Conservation (phyloP, 2,329 filamentous ascomycete species). For the Macrophomina tecta region DNA sequence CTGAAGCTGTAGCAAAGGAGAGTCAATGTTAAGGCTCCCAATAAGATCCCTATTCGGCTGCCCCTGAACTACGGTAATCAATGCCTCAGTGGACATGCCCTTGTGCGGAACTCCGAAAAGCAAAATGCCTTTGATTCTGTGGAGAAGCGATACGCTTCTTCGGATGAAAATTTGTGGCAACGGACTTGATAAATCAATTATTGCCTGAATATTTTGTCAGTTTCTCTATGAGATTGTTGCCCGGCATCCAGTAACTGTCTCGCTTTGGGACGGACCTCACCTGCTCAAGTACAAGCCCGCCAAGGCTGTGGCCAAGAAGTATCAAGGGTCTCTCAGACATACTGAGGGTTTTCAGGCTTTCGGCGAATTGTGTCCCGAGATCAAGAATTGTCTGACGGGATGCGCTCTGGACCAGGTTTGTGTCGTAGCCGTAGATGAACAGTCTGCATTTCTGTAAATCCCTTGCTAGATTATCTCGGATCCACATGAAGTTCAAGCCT, state of each 20-base stretch:
- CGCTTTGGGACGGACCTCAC: neutral
- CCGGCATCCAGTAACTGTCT: neutral
- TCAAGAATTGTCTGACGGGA: neutral
- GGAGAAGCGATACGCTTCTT: neutral
- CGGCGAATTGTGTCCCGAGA: neutral
- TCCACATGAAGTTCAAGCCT: neutral
- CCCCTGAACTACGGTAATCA: neutral
- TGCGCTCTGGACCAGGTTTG: neutral
- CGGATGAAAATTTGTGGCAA: neutral
- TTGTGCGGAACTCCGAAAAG: slow-evolving; percentile 3
- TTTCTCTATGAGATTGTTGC: too few species aligned
- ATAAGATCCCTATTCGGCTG: slow-evolving; percentile 1
- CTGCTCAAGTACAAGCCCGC: slow-evolving; percentile 5
- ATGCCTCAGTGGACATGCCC: neutral
- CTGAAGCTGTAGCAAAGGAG: neutral
- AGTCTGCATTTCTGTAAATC: neutral
- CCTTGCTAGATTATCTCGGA: neutral
- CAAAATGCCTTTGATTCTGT: neutral
- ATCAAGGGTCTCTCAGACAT: neutral
- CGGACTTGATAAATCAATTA: neutral
- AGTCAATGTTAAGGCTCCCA: neutral
- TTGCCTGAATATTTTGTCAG: neutral
- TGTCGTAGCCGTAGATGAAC: slow-evolving; percentile 2
- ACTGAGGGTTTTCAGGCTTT: neutral
- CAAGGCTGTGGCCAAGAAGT: slow-evolving; percentile 1